Conservation (phyloP, 2,329 filamentous ascomycete species). For the Pestalotiopsis sp. region DNA sequence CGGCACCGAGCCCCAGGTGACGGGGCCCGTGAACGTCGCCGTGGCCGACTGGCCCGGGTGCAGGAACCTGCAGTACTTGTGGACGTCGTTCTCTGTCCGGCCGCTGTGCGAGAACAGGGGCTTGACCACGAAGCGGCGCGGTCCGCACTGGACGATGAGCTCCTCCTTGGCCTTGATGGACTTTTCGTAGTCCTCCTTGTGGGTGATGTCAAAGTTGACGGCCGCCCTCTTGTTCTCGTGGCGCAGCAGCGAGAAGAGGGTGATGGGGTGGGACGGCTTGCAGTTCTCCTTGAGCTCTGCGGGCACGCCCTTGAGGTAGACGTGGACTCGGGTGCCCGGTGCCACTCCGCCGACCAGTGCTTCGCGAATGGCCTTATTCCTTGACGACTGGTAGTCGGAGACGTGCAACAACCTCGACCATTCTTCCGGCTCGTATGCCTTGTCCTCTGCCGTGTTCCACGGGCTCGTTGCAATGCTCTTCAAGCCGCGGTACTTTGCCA, state of each 20-base stretch:
- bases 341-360: slow-evolving; percentile 85
- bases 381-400: slow-evolving; percentile 85
- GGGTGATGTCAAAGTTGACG: slow-evolving; percentile 86
- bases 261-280: slow-evolving; percentile 61
- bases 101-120: slow-evolving; percentile 90
- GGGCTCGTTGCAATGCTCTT: slow-evolving; percentile 87
- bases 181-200: slow-evolving; percentile 74
- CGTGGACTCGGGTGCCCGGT: slow-evolving; percentile 79
- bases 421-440: slow-evolving; percentile 83
- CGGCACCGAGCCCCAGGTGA: slow-evolving; percentile 92
- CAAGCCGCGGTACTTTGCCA: slow-evolving; percentile 85
- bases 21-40: slow-evolving; percentile 84
- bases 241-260: slow-evolving; percentile 83
- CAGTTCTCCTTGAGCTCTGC: slow-evolving; percentile 47
- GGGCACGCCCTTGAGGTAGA: slow-evolving; percentile 67
- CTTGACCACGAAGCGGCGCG: slow-evolving; percentile 83
- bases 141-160: slow-evolving; percentile 87
- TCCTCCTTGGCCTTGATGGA: slow-evolving; percentile 92
- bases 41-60: slow-evolving; percentile 90
- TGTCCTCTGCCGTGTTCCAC: slow-evolving; percentile 90
- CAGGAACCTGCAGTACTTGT: slow-evolving; percentile 92
- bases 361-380: slow-evolving; percentile 76
- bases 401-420: slow-evolving; percentile 87
- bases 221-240: slow-evolving; percentile 95
- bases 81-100: slow-evolving; percentile 91